Conservation (phyloP, 108 stramenopile genomes). For the Stephanodiscus triporus region DNA sequence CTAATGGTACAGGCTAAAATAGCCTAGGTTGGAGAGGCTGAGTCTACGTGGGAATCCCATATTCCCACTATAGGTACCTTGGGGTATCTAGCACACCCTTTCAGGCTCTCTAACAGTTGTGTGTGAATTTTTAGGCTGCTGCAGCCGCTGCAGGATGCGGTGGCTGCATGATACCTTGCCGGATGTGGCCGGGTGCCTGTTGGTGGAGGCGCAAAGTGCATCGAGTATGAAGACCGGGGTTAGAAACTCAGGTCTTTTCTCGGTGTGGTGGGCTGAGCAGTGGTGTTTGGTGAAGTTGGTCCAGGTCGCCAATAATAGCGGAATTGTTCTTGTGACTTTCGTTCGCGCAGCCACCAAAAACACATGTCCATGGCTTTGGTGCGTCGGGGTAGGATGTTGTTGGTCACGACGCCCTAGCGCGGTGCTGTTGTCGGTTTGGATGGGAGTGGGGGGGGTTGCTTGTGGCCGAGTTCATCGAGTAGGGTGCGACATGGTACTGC, state of each 20-base stretch:
- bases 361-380: too few species aligned
- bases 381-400: too few species aligned
- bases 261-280: neutral
- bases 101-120: neutral
- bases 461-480: constrained; percentile 14
- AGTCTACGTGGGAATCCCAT: too few species aligned
- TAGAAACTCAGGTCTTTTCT: neutral
- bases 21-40: too few species aligned
- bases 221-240: neutral
- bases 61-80: too few species aligned
- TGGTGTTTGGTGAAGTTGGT: constrained; percentile 14
- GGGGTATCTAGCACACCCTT: constrained; percentile 8
- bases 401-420: constrained; percentile 2
- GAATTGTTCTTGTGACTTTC: neutral
- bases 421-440: too few species aligned
- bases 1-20: too few species aligned
- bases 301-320: too few species aligned
- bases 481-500: too few species aligned
- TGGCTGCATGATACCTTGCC: neutral
- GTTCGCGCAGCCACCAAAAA: neutral
- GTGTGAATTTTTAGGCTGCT: neutral
- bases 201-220: neutral
- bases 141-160: neutral
- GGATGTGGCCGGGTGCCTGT: neutral
- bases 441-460: constrained; percentile 8